phyloP scores from a whole-genome alignment of 2,329 filamentous ascomycete genomes.

The Diaporthe batatas region DNA sequence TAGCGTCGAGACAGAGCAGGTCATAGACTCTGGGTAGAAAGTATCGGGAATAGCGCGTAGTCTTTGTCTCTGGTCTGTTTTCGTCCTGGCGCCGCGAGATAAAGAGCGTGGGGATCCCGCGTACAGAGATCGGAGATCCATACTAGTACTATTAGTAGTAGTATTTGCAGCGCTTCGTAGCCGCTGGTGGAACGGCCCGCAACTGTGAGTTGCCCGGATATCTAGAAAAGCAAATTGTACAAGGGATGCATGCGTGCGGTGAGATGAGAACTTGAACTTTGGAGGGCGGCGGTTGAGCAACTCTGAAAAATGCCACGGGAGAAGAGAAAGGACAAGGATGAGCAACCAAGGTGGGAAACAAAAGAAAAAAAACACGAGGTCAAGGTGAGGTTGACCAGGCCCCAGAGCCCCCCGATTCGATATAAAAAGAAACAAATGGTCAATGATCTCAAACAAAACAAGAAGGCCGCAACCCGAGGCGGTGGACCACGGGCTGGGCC shows the following conservation, averaged over 20 bases:
- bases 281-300: neutral
- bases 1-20: conserved; percentile 36
- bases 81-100: neutral
- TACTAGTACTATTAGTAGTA: conserved; percentile 1
- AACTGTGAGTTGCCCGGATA: neutral
- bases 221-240: conserved; percentile 14
- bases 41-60: conserved; percentile 29
- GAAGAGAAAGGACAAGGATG: conserved; percentile 18
- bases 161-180: conserved; percentile 38
- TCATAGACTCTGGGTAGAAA: conserved; percentile 37
- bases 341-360: conserved; percentile 12
- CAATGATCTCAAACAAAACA: conserved; percentile 37
- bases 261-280: no score
- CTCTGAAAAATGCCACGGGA: neutral
- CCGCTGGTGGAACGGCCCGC: conserved; percentile 39
- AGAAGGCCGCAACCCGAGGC: conserved; percentile 24
- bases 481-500: conserved; percentile 21
- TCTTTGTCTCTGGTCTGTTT: conserved; percentile 30
- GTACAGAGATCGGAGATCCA: conserved; percentile 38
- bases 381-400: neutral
- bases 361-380: neutral
- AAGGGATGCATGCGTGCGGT: conserved; percentile 35
- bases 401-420: conserved; percentile 6
- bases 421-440: conserved; percentile 36
- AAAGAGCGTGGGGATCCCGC: conserved; percentile 36